A percentile compares a stretch with the other conserved stretches of the same genome.
Evolutionary conservation across 495 filamentous ascomycete genomes (phyloP).

Genomic region (Trichoderma reesei): DNA sequence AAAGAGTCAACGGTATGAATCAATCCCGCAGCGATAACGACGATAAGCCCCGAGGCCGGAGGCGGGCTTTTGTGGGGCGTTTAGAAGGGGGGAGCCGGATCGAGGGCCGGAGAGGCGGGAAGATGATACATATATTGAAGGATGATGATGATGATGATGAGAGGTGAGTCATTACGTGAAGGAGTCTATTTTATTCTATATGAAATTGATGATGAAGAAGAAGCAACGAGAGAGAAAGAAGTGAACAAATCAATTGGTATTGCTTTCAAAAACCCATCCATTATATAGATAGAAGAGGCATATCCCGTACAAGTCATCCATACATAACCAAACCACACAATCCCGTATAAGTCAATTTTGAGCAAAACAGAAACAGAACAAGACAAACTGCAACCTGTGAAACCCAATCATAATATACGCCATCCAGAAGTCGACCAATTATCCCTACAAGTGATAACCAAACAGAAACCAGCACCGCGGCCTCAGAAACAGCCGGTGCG

Average conservation of each 20-base stretch:
- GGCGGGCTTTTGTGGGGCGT: background rate
- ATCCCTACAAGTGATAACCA: background rate
- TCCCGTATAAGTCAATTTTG: background rate
- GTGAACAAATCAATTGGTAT: background rate
- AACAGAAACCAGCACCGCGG: constrained; percentile 1
- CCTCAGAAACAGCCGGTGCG: background rate
- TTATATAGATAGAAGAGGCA: background rate
- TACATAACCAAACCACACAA: no score
- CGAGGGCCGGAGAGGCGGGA: background rate
- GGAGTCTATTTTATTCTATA: no score
- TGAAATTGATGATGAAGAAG: no score
- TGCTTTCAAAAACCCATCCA: background rate
- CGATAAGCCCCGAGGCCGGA: constrained; percentile 1
- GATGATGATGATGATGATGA: no score
- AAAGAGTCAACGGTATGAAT: background rate
- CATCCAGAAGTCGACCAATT: background rate
- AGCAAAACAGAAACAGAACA: background rate
- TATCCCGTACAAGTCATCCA: background rate
- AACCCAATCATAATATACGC: background rate
- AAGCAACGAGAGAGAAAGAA: no score
- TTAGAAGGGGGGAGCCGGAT: background rate
- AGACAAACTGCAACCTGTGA: background rate
- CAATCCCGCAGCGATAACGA: background rate
- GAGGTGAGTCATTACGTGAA: no score
- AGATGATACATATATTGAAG: background rate